Percentiles rank a stretch among this genome's conserved stretches.
These are phyloP conservation scores for Corinectria fuckeliana DNA, from an alignment of 2,329 filamentous ascomycete genomes.

Conservation along the genomic window DNA sequence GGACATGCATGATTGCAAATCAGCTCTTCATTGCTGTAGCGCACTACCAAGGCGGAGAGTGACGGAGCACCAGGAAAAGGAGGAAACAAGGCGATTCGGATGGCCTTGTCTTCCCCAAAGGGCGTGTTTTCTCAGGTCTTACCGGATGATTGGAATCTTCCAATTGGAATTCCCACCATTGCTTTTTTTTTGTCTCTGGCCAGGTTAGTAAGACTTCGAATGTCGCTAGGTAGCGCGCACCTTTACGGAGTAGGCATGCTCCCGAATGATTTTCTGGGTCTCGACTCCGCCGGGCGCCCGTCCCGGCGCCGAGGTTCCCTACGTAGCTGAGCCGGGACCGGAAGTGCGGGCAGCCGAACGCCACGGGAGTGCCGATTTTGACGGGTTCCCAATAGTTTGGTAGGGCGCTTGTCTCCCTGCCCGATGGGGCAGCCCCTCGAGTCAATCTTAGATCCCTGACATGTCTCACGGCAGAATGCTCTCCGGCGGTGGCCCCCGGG, in stretches of 20 bases:
- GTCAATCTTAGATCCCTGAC: constrained; percentile 6
- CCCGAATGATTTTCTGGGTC: background rate
- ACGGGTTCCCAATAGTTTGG: constrained; percentile 15
- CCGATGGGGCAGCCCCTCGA: constrained; percentile 6
- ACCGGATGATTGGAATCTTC: background rate
- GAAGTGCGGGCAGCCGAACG: constrained; percentile 1
- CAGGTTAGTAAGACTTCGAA: background rate
- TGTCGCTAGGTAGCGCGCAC: background rate
- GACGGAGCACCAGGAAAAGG: background rate
- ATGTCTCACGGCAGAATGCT: constrained; percentile 25
- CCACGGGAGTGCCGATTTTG: constrained; percentile 2
- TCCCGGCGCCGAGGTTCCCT: constrained; percentile 7
- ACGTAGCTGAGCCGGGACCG: constrained; percentile 3
- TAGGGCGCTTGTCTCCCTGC: constrained; percentile 2
- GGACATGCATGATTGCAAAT: constrained; percentile 9
- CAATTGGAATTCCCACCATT: too few relatives aligned
- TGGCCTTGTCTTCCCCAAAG: background rate
- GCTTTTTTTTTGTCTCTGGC: background rate
- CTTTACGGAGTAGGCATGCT: background rate
- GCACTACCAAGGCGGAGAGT: background rate
- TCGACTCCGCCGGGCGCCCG: constrained; percentile 8
- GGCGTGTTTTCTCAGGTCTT: constrained; percentile 4
- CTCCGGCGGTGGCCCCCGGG: constrained; percentile 13
- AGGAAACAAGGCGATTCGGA: background rate
- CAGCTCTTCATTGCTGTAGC: constrained; percentile 1